These are phyloP conservation scores for Saccharomycopsis fodiens DNA, from an alignment of 805 yeast genomes.

Conservation along the genomic window DNA sequence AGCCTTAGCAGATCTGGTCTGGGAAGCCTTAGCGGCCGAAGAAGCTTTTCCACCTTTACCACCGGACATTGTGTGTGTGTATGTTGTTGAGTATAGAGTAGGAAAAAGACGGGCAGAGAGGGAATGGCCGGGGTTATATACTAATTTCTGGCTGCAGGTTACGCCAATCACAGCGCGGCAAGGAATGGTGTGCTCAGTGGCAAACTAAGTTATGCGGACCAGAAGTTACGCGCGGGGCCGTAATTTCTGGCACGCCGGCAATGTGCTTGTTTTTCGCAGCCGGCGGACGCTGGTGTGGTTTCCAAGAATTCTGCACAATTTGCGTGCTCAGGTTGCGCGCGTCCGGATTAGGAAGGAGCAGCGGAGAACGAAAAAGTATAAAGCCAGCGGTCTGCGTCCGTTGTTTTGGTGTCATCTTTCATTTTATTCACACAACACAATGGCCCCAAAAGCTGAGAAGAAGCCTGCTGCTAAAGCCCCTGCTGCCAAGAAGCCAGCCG, in stretches of 20 bases:
- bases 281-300: neutral
- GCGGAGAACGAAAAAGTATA: neutral
- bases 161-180: neutral
- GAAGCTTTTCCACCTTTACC: constrained; percentile 87
- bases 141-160: neutral
- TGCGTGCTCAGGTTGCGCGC: neutral
- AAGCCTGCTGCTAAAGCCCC: constrained; percentile 93
- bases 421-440: constrained; percentile 26
- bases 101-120: no score
- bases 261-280: neutral
- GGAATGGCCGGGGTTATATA: neutral
- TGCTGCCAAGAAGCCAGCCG: constrained; percentile 92
- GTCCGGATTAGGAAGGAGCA: neutral
- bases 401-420: no score
- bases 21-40: constrained; percentile 88
- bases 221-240: neutral
- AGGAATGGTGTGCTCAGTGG: no score
- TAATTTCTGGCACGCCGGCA: constrained; percentile 1
- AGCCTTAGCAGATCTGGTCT: constrained; percentile 97
- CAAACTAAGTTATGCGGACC: neutral
- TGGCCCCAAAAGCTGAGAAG: constrained; percentile 61
- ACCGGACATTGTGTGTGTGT: constrained; percentile 53
- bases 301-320: neutral
- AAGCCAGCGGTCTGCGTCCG: no score
- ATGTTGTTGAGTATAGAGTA: no score